These are phyloP conservation scores for Verticillium nonalfalfae DNA, from an alignment of 2,329 filamentous ascomycete genomes.

Conservation along the genomic window DNA sequence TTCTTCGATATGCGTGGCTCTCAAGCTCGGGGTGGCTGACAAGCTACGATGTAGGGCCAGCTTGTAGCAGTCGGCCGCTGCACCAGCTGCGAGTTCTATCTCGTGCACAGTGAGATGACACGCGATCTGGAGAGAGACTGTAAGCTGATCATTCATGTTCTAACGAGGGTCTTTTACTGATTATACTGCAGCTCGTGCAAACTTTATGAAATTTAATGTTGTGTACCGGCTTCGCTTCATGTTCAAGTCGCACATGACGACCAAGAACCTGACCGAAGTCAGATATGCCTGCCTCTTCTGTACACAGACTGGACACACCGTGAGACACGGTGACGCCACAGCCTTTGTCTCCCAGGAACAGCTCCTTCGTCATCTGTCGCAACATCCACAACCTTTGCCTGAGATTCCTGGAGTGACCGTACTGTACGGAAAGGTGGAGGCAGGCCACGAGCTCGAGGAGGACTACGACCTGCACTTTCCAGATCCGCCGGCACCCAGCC, in stretches of 20 bases:
- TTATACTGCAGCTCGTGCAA: conserved; percentile 20
- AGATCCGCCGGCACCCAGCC: conserved; percentile 15
- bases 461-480: conserved; percentile 32
- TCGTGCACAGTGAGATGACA: conserved; percentile 20
- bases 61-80: conserved; percentile 15
- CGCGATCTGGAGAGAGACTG: conserved; percentile 21
- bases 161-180: neutral
- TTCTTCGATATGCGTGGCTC: conserved; percentile 5
- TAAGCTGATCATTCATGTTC: conserved; percentile 8
- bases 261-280: conserved; percentile 20
- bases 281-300: conserved; percentile 36
- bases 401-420: conserved; percentile 27
- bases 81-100: conserved; percentile 17
- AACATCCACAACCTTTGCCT: conserved; percentile 32
- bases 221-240: conserved; percentile 32
- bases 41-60: conserved; percentile 8
- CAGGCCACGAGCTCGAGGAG: conserved; percentile 12
- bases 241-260: conserved; percentile 34
- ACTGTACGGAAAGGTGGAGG: conserved; percentile 19
- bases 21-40: neutral
- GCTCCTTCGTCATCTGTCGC: conserved; percentile 29
- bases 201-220: conserved; percentile 23
- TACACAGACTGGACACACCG: conserved; percentile 22
- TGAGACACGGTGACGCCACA: conserved; percentile 32
- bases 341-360: conserved; percentile 29